These are phyloP conservation scores for Carex pumila DNA, from an alignment of 176 grass and related monocot genomes.

Conservation along the genomic window DNA sequence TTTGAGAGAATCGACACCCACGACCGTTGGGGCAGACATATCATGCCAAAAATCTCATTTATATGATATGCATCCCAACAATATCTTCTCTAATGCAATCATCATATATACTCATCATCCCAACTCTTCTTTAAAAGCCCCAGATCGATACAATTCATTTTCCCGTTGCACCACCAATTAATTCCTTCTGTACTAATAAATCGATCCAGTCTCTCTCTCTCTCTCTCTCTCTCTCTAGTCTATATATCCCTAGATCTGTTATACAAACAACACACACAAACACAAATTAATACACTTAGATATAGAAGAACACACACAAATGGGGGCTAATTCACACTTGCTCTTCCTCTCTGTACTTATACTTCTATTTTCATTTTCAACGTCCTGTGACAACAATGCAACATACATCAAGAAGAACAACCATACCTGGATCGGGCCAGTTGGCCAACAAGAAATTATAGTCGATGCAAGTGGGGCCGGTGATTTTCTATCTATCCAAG, in stretches of 20 bases:
- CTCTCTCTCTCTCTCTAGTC: background rate
- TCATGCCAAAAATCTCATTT: constrained; percentile 24
- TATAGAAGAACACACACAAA: background rate
- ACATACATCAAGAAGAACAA: constrained; percentile 15
- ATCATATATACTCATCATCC: background rate
- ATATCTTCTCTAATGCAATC: background rate
- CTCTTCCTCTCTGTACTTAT: background rate
- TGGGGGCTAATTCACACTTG: constrained; percentile 11
- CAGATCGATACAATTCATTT: background rate
- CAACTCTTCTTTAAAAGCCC: constrained; percentile 4
- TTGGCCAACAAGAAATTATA: constrained; percentile 39
- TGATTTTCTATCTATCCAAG: constrained; percentile 81
- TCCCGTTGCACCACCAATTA: background rate
- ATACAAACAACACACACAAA: background rate
- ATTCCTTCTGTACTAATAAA: background rate
- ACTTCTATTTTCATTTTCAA: constrained; percentile 9
- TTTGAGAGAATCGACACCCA: background rate
- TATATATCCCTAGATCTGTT: background rate
- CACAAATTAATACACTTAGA: background rate
- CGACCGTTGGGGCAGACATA: constrained; percentile 32
- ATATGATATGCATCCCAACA: constrained; percentile 9
- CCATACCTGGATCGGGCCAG: constrained; percentile 44
- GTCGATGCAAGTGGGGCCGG: constrained; percentile 79
- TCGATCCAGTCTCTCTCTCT: background rate
- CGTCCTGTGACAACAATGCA: constrained; percentile 29